Conservation (phyloP, 768 basidiomycete species). For the Hemileccinum rubropunctum region DNA sequence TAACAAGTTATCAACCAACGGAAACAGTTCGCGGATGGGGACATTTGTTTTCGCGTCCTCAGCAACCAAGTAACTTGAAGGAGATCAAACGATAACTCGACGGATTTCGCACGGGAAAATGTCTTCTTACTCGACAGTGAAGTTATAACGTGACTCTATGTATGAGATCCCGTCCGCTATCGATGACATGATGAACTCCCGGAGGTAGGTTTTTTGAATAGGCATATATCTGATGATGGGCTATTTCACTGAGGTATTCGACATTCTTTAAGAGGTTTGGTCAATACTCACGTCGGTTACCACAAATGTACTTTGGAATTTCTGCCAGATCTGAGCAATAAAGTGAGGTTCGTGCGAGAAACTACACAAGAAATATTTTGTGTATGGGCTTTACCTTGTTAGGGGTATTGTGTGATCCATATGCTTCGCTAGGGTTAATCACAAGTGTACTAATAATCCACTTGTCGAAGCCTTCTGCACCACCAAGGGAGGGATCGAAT, state of each 20-base stretch:
- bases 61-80: conserved; percentile 38
- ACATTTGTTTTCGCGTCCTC: conserved; percentile 37
- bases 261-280: background rate
- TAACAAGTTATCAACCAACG: conserved; percentile 34
- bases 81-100: background rate
- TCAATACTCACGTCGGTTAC: conserved; percentile 20
- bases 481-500: conserved; percentile 36
- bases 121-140: conserved; percentile 32
- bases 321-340: conserved; percentile 20
- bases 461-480: conserved; percentile 40
- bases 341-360: background rate
- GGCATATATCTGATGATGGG: conserved; percentile 26
- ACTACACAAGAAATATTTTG: background rate
- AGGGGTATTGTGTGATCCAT: conserved; percentile 41
- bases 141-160: conserved; percentile 41
- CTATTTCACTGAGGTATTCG: conserved; percentile 13
- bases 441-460: conserved; percentile 38
- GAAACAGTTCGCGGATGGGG: conserved; percentile 36
- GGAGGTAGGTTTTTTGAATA: conserved; percentile 15
- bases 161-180: conserved; percentile 48
- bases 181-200: conserved; percentile 37
- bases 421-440: conserved; percentile 44
- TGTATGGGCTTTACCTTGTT: conserved; percentile 31
- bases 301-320: conserved; percentile 19
- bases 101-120: background rate